These are phyloP conservation scores for Leptographium wingfieldii DNA, from an alignment of 2,329 filamentous ascomycete species.

Conservation along the genomic window DNA sequence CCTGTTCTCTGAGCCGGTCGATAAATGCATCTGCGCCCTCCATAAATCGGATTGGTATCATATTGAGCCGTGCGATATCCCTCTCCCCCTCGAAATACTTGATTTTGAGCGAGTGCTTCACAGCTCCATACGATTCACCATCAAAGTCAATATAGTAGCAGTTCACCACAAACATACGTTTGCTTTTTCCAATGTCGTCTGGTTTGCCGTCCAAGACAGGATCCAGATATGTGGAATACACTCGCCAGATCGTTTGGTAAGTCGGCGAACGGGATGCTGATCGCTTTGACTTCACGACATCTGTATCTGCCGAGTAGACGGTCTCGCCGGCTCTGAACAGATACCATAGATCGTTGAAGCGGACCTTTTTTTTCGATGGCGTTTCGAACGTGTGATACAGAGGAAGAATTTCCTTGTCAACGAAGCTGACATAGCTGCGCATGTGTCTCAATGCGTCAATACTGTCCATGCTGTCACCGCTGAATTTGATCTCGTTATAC, in stretches of 20 bases:
- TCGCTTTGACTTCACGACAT: not conserved
- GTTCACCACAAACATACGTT: not conserved
- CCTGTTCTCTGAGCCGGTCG: not conserved
- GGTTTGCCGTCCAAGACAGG: not conserved
- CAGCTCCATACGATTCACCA: slow-evolving; percentile 24
- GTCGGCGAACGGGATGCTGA: not conserved
- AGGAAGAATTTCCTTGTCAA: slow-evolving; percentile 29
- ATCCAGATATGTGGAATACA: slow-evolving; percentile 1
- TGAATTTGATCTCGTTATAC: slow-evolving; percentile 17
- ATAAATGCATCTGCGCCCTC: not conserved
- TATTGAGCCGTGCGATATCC: slow-evolving; percentile 23
- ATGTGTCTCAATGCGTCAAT: slow-evolving; percentile 18
- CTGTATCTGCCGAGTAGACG: slow-evolving; percentile 19
- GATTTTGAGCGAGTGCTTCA: slow-evolving; percentile 24
- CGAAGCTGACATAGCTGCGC: slow-evolving; percentile 29
- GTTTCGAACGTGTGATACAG: slow-evolving; percentile 16
- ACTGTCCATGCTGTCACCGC: slow-evolving; percentile 21
- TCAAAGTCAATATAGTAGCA: slow-evolving; percentile 30
- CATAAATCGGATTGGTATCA: slow-evolving; percentile 27
- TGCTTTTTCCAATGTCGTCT: not conserved
- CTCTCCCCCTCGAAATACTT: slow-evolving; percentile 24
- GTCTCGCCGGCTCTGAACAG: slow-evolving; percentile 28
- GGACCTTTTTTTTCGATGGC: slow-evolving; percentile 16
- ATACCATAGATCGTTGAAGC: slow-evolving; percentile 29
- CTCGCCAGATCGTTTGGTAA: slow-evolving; percentile 5